phyloP scores from a whole-genome alignment of 345 rosid genomes.

The Gossypium sturtianum region DNA sequence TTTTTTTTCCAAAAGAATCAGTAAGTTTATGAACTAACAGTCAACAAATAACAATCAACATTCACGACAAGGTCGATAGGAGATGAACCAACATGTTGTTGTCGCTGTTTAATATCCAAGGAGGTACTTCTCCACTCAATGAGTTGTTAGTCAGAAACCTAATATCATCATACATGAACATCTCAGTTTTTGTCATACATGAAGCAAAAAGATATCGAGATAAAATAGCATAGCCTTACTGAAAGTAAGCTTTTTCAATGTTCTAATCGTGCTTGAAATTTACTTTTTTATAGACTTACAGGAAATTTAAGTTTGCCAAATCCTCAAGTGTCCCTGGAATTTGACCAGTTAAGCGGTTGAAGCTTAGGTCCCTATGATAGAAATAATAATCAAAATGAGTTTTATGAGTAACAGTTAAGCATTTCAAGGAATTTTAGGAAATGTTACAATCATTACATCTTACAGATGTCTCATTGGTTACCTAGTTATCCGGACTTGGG shows the following conservation, averaged over 20 bases:
- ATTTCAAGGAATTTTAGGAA: neutral
- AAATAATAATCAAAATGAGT: neutral
- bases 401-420: neutral
- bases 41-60: neutral
- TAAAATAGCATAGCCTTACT: neutral
- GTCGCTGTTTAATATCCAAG: constrained; percentile 32
- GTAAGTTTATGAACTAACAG: neutral
- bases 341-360: constrained; percentile 54
- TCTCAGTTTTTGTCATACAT: neutral
- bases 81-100: constrained; percentile 35
- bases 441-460: neutral
- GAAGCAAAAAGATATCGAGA: neutral
- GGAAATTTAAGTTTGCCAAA: neutral
- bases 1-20: neutral
- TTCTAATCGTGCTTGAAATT: neutral
- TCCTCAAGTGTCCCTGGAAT: constrained; percentile 35
- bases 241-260: neutral
- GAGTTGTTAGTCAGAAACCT: constrained; percentile 81
- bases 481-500: neutral
- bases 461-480: neutral
- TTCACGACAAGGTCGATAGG: neutral
- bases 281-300: constrained; percentile 38
- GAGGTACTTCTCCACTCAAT: constrained; percentile 56
- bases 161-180: constrained; percentile 1
- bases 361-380: constrained; percentile 68